Conservation (phyloP, 129 eudicot species). For the Rutidosis leptorrhynchoides region DNA sequence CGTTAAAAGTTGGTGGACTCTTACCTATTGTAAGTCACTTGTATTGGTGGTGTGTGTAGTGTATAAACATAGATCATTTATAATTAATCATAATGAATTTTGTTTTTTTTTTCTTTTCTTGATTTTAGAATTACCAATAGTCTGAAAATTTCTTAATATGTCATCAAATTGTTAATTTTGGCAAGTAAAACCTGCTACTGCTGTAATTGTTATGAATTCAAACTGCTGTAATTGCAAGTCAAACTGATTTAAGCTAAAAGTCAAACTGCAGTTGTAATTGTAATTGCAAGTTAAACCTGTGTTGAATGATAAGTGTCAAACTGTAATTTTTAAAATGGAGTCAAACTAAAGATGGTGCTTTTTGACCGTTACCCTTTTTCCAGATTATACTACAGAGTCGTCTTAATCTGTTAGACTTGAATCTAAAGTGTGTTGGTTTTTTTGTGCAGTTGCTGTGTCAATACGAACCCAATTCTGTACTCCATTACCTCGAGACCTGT, state of each 20-base stretch:
- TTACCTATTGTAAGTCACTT: constrained; percentile 61
- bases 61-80: neutral
- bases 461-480: constrained; percentile 73
- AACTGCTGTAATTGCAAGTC: too few species aligned
- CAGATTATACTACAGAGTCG: neutral
- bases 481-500: constrained; percentile 79
- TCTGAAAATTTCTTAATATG: neutral
- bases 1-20: constrained; percentile 47
- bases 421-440: constrained; percentile 19
- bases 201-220: too few species aligned
- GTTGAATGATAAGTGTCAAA: too few species aligned
- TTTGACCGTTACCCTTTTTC: neutral
- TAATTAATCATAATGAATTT: too few species aligned
- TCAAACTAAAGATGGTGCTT: neutral
- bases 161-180: neutral
- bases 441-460: constrained; percentile 77
- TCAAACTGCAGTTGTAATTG: too few species aligned
- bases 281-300: too few species aligned
- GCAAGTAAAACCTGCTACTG: too few species aligned
- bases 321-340: too few species aligned
- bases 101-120: constrained; percentile 19
- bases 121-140: neutral
- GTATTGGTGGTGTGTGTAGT: constrained; percentile 8
- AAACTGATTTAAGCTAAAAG: too few species aligned
- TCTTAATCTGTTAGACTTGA: constrained; percentile 6